phyloP scores from a whole-genome alignment of 257 asterid genomes.

The Solanum infundibuliforme region DNA sequence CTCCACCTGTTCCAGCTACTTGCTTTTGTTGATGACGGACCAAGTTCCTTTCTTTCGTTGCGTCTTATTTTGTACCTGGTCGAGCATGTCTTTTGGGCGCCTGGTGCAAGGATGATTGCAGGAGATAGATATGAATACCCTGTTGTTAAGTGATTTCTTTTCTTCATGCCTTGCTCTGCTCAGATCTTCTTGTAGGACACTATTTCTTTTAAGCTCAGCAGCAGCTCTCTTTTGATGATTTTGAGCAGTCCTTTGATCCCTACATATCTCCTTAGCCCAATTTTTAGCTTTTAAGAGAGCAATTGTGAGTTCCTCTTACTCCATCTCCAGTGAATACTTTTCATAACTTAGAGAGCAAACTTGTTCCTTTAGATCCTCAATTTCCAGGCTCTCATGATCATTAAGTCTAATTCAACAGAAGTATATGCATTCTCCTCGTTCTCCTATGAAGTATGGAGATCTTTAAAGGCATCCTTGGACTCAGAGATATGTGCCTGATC shows the following conservation, averaged over 20 bases:
- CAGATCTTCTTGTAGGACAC: background rate
- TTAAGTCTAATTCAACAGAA: background rate
- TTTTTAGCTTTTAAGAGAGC: background rate
- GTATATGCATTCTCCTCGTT: background rate
- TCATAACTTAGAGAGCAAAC: background rate
- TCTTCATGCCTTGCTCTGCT: background rate
- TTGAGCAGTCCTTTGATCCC: background rate
- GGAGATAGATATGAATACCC: background rate
- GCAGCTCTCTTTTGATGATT: background rate
- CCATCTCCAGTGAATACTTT: background rate
- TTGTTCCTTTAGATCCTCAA: background rate
- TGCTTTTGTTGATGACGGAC: background rate
- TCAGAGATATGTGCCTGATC: background rate
- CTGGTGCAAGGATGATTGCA: background rate
- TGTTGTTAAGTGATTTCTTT: background rate
- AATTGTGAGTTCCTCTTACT: background rate
- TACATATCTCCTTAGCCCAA: background rate
- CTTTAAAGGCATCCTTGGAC: background rate
- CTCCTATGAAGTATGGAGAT: background rate
- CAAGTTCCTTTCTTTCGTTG: background rate
- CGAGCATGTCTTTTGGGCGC: background rate
- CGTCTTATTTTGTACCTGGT: background rate
- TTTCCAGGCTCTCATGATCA: background rate
- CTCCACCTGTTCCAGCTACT: background rate
- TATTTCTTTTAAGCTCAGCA: background rate